Percentiles rank a stretch among this genome's conserved stretches.
Evolutionary conservation across 2,329 filamentous ascomycete species (phyloP).

Genomic region (Penicillium paneum): DNA sequence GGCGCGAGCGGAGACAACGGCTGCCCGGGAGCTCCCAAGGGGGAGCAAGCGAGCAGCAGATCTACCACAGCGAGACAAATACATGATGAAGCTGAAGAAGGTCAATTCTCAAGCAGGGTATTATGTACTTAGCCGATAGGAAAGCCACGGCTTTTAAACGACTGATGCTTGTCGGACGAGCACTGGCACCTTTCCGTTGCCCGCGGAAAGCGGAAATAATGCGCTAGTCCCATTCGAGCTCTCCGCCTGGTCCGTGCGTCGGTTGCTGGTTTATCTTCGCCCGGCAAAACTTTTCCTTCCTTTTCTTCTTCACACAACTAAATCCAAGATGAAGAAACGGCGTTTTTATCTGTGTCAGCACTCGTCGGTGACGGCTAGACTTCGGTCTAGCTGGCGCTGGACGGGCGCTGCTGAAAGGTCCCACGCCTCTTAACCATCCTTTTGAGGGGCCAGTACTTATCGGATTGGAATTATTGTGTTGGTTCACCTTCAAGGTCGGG

Average conservation of each 20-base stretch:
- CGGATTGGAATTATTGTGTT: slow-evolving; percentile 36
- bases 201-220: slow-evolving; percentile 35
- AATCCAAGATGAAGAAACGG: slow-evolving; percentile 43
- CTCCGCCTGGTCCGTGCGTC: slow-evolving; percentile 23
- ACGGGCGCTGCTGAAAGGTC: slow-evolving; percentile 41
- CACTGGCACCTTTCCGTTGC: slow-evolving; percentile 29
- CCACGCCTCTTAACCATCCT: slow-evolving; percentile 37
- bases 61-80: slow-evolving; percentile 38
- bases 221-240: slow-evolving; percentile 24
- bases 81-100: slow-evolving; percentile 26
- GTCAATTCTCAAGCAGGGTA: slow-evolving; percentile 9
- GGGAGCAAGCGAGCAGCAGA: slow-evolving; percentile 34
- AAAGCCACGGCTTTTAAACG: slow-evolving; percentile 20
- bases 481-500: background rate
- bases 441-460: slow-evolving; percentile 32
- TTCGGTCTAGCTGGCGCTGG: slow-evolving; percentile 26
- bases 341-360: slow-evolving; percentile 34
- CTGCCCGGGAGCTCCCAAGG: slow-evolving; percentile 25
- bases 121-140: slow-evolving; percentile 21
- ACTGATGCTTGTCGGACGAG: slow-evolving; percentile 14
- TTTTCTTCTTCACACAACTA: slow-evolving; percentile 41
- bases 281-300: slow-evolving; percentile 11
- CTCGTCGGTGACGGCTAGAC: slow-evolving; percentile 31
- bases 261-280: slow-evolving; percentile 15
- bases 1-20: slow-evolving; percentile 22